Conservation (phyloP, 1,139 yeast genomes). For the Saccharomyces hybrid region DNA sequence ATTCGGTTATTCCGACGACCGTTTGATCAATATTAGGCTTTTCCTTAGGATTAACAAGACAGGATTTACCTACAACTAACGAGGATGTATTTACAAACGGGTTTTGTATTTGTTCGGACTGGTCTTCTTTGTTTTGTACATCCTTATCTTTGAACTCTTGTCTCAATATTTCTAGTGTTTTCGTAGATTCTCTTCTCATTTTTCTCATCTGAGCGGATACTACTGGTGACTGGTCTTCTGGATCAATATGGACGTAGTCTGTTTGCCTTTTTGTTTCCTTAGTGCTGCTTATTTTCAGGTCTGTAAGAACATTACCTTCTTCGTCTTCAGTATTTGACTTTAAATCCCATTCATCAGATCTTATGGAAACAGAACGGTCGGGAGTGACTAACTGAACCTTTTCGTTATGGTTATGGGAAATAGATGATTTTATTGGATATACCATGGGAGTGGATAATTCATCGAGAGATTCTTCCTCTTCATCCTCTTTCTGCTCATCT, state of each 20-base stretch:
- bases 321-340: conserved; percentile 7
- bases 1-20: background rate
- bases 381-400: conserved; percentile 12
- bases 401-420: background rate
- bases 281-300: conserved; percentile 2
- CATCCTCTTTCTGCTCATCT: background rate
- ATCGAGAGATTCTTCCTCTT: background rate
- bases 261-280: conserved; percentile 6
- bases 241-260: conserved; percentile 5
- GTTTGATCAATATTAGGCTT: background rate
- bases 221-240: conserved; percentile 21
- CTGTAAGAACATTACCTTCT: background rate
- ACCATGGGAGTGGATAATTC: conserved; percentile 1
- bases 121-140: background rate
- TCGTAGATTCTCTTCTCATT: conserved; percentile 16
- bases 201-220: conserved; percentile 23
- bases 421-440: conserved; percentile 5
- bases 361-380: conserved; percentile 14
- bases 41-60: background rate
- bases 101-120: background rate
- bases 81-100: background rate
- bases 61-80: background rate
- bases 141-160: conserved; percentile 10
- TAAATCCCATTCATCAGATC: conserved; percentile 18
- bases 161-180: conserved; percentile 12